Percentiles rank a stretch among this genome's conserved stretches.
These are phyloP conservation scores for Bjerkandera adusta DNA, from an alignment of 1,284 basidiomycete species.

Conservation along the genomic window DNA sequence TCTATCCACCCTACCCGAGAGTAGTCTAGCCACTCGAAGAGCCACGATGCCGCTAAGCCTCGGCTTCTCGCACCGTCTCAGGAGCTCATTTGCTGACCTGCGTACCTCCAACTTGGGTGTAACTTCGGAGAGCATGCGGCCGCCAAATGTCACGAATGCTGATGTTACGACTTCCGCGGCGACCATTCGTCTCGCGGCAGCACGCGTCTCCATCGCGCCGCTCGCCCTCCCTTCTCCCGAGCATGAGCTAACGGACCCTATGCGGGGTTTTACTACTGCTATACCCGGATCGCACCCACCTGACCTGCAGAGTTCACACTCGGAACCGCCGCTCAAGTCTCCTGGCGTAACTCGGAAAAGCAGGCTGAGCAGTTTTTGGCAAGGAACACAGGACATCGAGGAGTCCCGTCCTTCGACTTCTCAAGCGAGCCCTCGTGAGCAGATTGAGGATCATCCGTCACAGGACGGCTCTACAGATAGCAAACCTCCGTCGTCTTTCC, in stretches of 20 bases:
- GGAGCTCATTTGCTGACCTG: constrained; percentile 56
- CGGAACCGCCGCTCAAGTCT: constrained; percentile 31
- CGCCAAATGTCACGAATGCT: constrained; percentile 35
- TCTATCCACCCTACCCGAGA: constrained; percentile 10
- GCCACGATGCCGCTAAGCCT: constrained; percentile 23
- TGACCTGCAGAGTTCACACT: constrained; percentile 17
- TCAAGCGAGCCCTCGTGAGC: constrained; percentile 27
- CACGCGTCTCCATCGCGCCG: constrained; percentile 72
- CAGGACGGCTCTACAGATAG: not conserved
- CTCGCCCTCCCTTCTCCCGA: constrained; percentile 84
- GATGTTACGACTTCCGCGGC: constrained; percentile 73
- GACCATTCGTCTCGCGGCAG: constrained; percentile 80
- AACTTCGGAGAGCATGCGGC: constrained; percentile 27
- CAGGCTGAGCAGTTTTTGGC: constrained; percentile 68
- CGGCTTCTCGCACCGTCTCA: constrained; percentile 42
- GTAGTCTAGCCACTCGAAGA: constrained; percentile 17
- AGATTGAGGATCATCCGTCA: constrained; percentile 9
- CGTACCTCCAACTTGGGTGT: constrained; percentile 29
- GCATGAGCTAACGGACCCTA: constrained; percentile 82
- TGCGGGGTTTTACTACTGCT: constrained; percentile 67
- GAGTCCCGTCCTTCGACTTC: constrained; percentile 27
- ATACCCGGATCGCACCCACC: constrained; percentile 61
- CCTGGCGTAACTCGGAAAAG: constrained; percentile 52
- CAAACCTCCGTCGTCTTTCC: constrained; percentile 4
- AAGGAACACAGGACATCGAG: constrained; percentile 53